Base-by-base conservation (phyloP, 164 flowering plant genomes). In the Cinnamomum chago region DNA sequence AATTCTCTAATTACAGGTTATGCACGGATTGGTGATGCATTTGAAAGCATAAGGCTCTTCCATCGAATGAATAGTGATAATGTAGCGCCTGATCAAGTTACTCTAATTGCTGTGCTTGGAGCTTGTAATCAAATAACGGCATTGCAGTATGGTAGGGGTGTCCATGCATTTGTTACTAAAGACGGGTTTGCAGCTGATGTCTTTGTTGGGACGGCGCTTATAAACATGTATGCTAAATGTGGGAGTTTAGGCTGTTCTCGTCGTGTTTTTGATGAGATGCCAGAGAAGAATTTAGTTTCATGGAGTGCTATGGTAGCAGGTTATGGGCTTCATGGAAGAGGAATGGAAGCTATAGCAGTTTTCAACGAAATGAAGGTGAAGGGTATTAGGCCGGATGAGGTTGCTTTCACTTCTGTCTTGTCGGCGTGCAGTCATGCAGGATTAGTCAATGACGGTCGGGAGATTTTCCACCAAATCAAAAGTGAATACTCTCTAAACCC, bases 151-250 rank as follows among this genome's bases (percentile, higher is more conserved):
- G 81, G 81, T 40, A 78, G 24, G 66, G 73, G 81, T 64, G 66
- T 78, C 25, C 83, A 76, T 76, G 72, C 79, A 58, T 73, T 52
- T 51, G 50, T 78, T 67, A 50, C 33, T n/a, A 67, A 65, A 78
- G 76, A 68, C 15, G 81, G 79, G 28, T 78, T 76, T 50, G 30
- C 47, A 13, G 52, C 0, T n/a, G 65, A 79, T 67, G 65, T 76
- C 30, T 65, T 81, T 50, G 84, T 82, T 65, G 85, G 79, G 58
- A 83, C 87, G 24, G 76, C 87, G 10, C 81, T 86, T 24, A 67
- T 88, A 28, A 88, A 86, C 76, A 85, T 85, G 89, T 88, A 88
- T 76, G 86, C 87, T 15, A 88, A 85, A 79, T 88, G 89, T 65
- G 90, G 90, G 68, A 74, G 68, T 67, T 84, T 84, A 71, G 62